Conservation (phyloP, 306 rosid species). For the Gastrolobium villosum region DNA sequence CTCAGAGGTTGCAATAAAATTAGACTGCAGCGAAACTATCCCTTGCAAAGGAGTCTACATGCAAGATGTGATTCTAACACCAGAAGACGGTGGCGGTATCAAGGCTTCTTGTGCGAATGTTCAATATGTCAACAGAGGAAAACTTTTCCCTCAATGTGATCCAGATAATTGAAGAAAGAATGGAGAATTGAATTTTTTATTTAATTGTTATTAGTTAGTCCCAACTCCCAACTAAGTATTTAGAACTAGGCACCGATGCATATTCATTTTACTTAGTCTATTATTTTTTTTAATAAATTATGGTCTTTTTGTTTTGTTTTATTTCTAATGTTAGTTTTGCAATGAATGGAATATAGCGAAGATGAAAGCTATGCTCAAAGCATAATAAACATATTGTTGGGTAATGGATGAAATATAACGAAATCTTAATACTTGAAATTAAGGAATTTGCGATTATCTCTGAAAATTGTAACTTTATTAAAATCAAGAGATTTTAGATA, state of each 20-base stretch:
- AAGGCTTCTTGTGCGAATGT: slow-evolving; percentile 61
- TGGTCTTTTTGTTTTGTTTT: not conserved
- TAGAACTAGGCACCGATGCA: not conserved
- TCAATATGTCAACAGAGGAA: slow-evolving; percentile 35
- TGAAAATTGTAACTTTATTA: too few relatives aligned
- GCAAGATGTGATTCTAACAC: slow-evolving; percentile 49
- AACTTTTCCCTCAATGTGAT: slow-evolving; percentile 57
- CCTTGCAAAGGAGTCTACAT: slow-evolving; percentile 54
- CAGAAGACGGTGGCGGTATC: slow-evolving; percentile 1
- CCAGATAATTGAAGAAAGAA: not conserved
- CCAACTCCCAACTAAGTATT: too few relatives aligned
- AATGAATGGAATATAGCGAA: too few relatives aligned
- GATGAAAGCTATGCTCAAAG: too few relatives aligned
- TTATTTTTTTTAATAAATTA: not conserved
- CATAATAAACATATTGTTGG: too few relatives aligned
- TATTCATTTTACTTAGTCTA: not conserved
- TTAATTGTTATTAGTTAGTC: not conserved
- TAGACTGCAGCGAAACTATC: slow-evolving; percentile 58
- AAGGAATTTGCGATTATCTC: too few relatives aligned
- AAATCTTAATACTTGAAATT: too few relatives aligned
- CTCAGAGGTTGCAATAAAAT: slow-evolving; percentile 49
- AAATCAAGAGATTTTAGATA: too few relatives aligned
- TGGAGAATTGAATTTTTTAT: not conserved
- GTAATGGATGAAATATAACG: too few relatives aligned
- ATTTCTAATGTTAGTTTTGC: too few relatives aligned